Evolutionary conservation across 352 stramenopile genomes (phyloP), one percentile per base, ranked within the genome.

Genomic region (Globisporangium parvum): DNA sequence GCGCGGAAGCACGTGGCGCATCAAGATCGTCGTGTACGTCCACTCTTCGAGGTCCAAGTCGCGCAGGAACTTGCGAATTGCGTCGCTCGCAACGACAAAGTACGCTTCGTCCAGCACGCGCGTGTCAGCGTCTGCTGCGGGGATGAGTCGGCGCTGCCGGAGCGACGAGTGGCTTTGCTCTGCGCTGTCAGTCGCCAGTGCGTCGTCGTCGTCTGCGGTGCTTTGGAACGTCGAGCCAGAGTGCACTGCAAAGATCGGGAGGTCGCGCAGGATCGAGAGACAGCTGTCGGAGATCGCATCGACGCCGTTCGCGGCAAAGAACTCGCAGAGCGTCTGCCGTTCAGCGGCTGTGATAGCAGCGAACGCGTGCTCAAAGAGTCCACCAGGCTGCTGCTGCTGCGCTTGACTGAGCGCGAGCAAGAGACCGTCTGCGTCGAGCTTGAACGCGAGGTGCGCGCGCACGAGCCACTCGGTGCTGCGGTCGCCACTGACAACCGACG

Each of bases 1-100:
- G 21, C 60, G 67, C 23, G 80, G 80, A 33, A 93, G 80, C 42
- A 93, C 71, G 45, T 83, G 65, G 28, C 85, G 67, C 45, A 88
- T 28, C 42, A 91, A 63, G 44, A 88, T 74, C 28, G 65, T 70
- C 2, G 80, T 76, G 51, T 69, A 70, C 17, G 63, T 75, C 75
- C 69, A 84, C 51, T 88, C 76, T 11, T 86, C 72, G 17, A 86
- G 57, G 3, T 73, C 67, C 24, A 65, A 70, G 11, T 75, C 66
- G 12, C 69, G 70, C 37, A 91, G 39, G 55, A 91, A 80, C 28
- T 60, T 72, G 47, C 74, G 70, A 15, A 61, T 60, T 40, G 41
- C 45, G 24, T 75, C 65, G 21, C 55, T 77, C 18, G 74, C 50
- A 26, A 60, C 65, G 17, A 67, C 39, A 47, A 82, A 88, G 53